A percentile compares a stretch with the other conserved stretches of the same genome.
Conservation (phyloP, 371 early-diverging fungal genomes). For the Mucor plumbeus region DNA sequence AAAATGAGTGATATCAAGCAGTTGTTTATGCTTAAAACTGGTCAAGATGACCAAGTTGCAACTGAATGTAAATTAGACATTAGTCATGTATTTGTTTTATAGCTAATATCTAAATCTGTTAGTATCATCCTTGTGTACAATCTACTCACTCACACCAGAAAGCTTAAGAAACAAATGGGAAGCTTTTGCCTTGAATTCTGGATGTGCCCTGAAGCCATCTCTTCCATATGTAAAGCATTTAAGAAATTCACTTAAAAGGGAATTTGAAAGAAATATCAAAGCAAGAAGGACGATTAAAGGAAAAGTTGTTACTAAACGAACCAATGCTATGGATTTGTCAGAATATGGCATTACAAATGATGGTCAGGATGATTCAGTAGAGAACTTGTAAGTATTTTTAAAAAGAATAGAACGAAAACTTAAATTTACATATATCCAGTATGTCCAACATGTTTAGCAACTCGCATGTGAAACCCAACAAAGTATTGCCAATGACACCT, state of each 20-base stretch:
- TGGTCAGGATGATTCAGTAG: constrained; percentile 10
- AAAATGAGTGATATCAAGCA: constrained; percentile 13
- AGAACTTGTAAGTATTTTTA: constrained; percentile 7
- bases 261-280: constrained; percentile 39
- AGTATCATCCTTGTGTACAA: constrained; percentile 35
- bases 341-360: constrained; percentile 24
- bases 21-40: background rate
- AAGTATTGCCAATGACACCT: constrained; percentile 5
- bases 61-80: constrained; percentile 3
- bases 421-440: background rate
- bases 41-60: background rate
- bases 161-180: constrained; percentile 55
- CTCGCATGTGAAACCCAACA: background rate
- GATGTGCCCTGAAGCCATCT: constrained; percentile 32
- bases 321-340: constrained; percentile 17
- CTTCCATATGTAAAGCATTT: constrained; percentile 34
- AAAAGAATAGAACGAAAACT: background rate
- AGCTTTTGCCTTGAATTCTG: constrained; percentile 43
- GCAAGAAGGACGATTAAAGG: constrained; percentile 13
- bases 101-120: background rate
- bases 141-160: constrained; percentile 42
- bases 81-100: background rate
- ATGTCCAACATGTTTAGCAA: background rate
- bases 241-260: constrained; percentile 35
- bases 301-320: constrained; percentile 19